Base-by-base conservation (phyloP, 805 yeast genomes). In the Myxozyma monticola region DNA sequence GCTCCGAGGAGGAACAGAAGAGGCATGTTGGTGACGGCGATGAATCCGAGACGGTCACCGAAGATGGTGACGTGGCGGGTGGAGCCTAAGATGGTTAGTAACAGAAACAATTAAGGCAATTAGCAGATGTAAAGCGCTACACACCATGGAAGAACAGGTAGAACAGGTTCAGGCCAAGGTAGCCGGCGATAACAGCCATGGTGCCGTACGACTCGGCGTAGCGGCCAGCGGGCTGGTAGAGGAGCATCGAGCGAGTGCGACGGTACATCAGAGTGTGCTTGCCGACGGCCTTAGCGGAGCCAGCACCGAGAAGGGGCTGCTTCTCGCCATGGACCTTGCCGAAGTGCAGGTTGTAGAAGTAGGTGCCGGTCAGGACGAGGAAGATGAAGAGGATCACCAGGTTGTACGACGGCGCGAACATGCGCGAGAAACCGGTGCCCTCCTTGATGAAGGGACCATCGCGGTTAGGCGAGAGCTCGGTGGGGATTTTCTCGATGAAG, bases 181-280 rank as follows among this genome's bases (percentile, higher is more conserved):
- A 54, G 28, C 26, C 31, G n/a, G 51, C 56, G 39, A 54, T 47
- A 45, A 52, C 58, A 30, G 42, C 22, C 57, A 49, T 53, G 37
- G 57, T 53, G 35, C 57, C 57, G 48, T 53, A 53, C 21, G 57
- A 48, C 51, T 53, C 57, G 1, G 57, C 41, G 42, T 53, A 53
- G 25, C 57, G 48, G 31, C 57, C n/a, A n/a, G n/a, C n/a, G n/a
- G n/a, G n/a, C n/a, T n/a, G n/a, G n/a, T n/a, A n/a, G n/a, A n/a
- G n/a, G 6, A 53, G 55, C 21, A 53, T 34, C 21, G 57, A 53
- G 37, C 57, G 57, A 24, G 42, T 28, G 22, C 57, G 57, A 8
- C 57, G 48, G 45, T 53, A 53, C 51, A 29, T 34, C 14, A 53
- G 25, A 14, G 57, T 49, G 35, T n/a, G 8, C 49, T 45, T 45